These are phyloP conservation scores for Sedum album DNA, from an alignment of 164 flowering plant species.

Conservation along the genomic window DNA sequence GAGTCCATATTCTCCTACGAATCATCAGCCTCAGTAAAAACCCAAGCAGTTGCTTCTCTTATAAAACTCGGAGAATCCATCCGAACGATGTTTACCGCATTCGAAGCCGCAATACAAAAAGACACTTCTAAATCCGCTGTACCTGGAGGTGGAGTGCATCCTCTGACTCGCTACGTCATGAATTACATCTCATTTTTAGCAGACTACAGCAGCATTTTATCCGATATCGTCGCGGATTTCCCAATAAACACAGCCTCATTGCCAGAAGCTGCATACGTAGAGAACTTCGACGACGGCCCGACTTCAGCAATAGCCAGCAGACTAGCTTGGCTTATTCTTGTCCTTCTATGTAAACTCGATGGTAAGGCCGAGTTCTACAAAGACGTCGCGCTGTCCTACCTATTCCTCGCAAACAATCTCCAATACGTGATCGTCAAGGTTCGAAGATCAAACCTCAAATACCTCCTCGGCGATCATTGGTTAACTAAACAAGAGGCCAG, in stretches of 20 bases:
- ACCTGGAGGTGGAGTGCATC: constrained; percentile 55
- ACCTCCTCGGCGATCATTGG: constrained; percentile 51
- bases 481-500: constrained; percentile 29
- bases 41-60: constrained; percentile 35
- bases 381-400: constrained; percentile 47
- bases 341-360: constrained; percentile 59
- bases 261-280: constrained; percentile 8
- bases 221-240: constrained; percentile 40
- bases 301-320: constrained; percentile 25
- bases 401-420: constrained; percentile 58
- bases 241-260: constrained; percentile 12
- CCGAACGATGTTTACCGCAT: constrained; percentile 32
- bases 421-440: constrained; percentile 53
- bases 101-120: constrained; percentile 53
- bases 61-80: constrained; percentile 44
- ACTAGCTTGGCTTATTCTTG: constrained; percentile 49
- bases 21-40: constrained; percentile 29
- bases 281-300: constrained; percentile 12
- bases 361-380: constrained; percentile 41
- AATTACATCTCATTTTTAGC: constrained; percentile 41
- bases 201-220: constrained; percentile 34
- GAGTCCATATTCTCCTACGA: constrained; percentile 49
- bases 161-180: constrained; percentile 60
- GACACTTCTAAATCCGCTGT: constrained; percentile 30
- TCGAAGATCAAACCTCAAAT: constrained; percentile 28